These are phyloP conservation scores for Globisporangium iwayamae DNA, from an alignment of 352 stramenopile species.

Conservation along the genomic window DNA sequence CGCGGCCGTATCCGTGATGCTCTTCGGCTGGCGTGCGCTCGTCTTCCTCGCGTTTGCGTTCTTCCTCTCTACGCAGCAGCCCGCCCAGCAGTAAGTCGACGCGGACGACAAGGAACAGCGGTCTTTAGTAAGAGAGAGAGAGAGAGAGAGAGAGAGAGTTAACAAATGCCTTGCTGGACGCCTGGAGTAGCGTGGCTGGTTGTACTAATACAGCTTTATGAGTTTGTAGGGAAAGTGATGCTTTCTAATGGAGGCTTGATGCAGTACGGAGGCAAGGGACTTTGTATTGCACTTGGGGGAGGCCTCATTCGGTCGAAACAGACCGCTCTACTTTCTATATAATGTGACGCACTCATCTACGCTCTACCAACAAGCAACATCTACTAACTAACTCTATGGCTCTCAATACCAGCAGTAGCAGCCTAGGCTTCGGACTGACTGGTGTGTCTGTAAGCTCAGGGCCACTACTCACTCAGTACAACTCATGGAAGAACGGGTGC, in stretches of 20 bases:
- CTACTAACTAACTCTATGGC: not conserved
- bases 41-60: slow-evolving; percentile 65
- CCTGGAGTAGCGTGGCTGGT: too few relatives aligned
- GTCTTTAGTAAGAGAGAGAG: not conserved
- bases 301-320: not conserved
- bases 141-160: not conserved
- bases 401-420: not conserved
- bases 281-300: slow-evolving; percentile 1
- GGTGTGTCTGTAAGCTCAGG: not conserved
- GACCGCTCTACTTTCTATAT: not conserved
- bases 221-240: not conserved
- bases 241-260: not conserved
- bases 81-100: slow-evolving; percentile 4
- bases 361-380: slow-evolving; percentile 2
- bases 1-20: slow-evolving; percentile 39
- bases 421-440: not conserved
- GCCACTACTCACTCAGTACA: not conserved
- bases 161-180: too few relatives aligned
- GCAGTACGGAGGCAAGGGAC: not conserved
- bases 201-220: too few relatives aligned
- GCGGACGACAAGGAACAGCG: not conserved
- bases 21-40: slow-evolving; percentile 77
- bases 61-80: slow-evolving; percentile 57
- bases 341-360: not conserved
- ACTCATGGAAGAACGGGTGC: slow-evolving; percentile 31